These are phyloP conservation scores for Anthoceros angustus DNA, from an alignment of 225 moss, liverwort and hornwort species.

Conservation along the genomic window DNA sequence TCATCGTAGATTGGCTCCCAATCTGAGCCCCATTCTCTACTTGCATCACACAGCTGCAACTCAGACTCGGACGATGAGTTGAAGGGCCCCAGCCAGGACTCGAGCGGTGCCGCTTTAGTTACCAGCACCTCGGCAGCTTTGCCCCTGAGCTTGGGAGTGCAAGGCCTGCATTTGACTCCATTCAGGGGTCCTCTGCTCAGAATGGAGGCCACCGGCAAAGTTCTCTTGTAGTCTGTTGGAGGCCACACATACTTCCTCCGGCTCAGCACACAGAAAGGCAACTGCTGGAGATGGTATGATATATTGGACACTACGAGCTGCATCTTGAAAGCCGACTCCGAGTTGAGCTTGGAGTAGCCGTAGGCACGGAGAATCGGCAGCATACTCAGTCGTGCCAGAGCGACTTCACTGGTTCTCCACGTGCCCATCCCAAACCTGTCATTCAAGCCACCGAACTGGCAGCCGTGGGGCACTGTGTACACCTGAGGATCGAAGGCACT, in stretches of 20 bases:
- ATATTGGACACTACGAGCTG: slow-evolving; percentile 39
- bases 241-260: slow-evolving; percentile 45
- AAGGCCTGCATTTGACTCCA: slow-evolving; percentile 84
- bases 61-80: slow-evolving; percentile 15
- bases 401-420: slow-evolving; percentile 32
- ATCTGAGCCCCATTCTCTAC: slow-evolving; percentile 32
- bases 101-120: slow-evolving; percentile 19
- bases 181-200: slow-evolving; percentile 51
- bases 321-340: slow-evolving; percentile 54
- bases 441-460: slow-evolving; percentile 62
- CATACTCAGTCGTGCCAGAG: slow-evolving; percentile 52
- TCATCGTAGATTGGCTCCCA: slow-evolving; percentile 54
- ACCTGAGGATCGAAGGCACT: slow-evolving; percentile 26
- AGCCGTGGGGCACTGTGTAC: slow-evolving; percentile 67
- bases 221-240: slow-evolving; percentile 11
- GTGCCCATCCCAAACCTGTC: slow-evolving; percentile 77
- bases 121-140: slow-evolving; percentile 19
- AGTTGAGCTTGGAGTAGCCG: slow-evolving; percentile 44
- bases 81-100: slow-evolving; percentile 46
- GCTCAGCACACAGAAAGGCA: slow-evolving; percentile 77
- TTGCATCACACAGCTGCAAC: slow-evolving; percentile 58
- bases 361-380: slow-evolving; percentile 38
- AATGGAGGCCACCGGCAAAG: slow-evolving; percentile 55
- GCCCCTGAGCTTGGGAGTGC: slow-evolving; percentile 48
- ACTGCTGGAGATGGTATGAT: slow-evolving; percentile 13